phyloP scores from a whole-genome alignment of 306 rosid species.

The Rosa persica region DNA sequence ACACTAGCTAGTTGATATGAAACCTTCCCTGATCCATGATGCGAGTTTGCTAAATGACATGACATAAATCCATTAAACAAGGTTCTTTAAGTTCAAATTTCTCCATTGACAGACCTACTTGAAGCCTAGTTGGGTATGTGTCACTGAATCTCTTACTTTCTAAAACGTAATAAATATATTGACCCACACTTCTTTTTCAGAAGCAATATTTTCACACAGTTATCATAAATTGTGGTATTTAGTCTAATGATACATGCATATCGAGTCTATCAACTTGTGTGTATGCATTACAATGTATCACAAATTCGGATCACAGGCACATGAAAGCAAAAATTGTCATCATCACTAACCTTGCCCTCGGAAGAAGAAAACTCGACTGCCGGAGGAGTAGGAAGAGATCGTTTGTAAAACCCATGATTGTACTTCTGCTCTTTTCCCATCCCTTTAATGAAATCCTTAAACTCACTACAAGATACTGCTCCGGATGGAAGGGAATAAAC shows the following conservation, averaged over 20 bases:
- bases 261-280: neutral
- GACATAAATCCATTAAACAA: too few relatives aligned
- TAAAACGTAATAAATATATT: too few relatives aligned
- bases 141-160: too few relatives aligned
- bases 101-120: too few relatives aligned
- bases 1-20: too few relatives aligned
- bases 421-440: neutral
- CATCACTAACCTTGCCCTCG: conserved; percentile 35
- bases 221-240: neutral
- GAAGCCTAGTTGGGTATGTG: too few relatives aligned
- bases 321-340: neutral
- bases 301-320: neutral
- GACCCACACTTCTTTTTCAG: neutral
- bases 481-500: neutral
- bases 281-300: neutral
- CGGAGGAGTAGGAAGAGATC: conserved; percentile 38
- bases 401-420: conserved; percentile 27
- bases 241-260: too few relatives aligned
- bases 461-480: neutral
- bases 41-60: too few relatives aligned
- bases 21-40: too few relatives aligned
- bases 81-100: too few relatives aligned
- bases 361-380: conserved; percentile 36
- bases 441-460: neutral
- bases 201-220: neutral